Base-by-base conservation (phyloP, 805 yeast species). In the Zygotorulaspora danielsina region DNA sequence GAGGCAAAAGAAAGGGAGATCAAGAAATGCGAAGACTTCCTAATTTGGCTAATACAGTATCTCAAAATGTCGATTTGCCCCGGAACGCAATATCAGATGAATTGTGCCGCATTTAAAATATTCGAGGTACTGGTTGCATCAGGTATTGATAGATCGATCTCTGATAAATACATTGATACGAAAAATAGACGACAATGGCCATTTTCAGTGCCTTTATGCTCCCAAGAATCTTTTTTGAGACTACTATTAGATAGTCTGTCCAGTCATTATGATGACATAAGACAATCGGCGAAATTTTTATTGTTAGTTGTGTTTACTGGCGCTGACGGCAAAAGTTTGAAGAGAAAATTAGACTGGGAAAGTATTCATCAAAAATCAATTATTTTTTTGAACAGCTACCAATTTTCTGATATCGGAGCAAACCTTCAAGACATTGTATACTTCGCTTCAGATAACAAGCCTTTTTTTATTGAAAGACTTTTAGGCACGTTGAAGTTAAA, bases 371-470 rank as follows among this genome's bases (percentile, higher is more conserved):
- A 24, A 19, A 65, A 49, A 35, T 67, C 63, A 8, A 61, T 41
- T 53, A 65, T 39, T 36, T 65, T 63, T 57, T 64, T 59, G 78
- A 81, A 26, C 3, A 55, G 55, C 24, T 66, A 66, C 39, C 76
- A 88, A 38, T 76, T 71, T 42, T 80, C 84, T 32, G 96, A 88
- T 43, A 81, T 85, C 17, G 96, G 89, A 6, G 88, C 95, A 0
- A 73, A 79, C 27, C 65, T 80, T 11, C 64, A 83, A 19, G 76
- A 75, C 51, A 71, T 79, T 53, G 44, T 81, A 13, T 69, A 70
- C 34, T 47, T 50, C 41, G 52, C 70, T 41, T 60, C 66, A 35
- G 56, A 31, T 1, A 38, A 61, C 46, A 59, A 57, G 36, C 26
- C 35, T 1, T 40, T 31, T 17, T 69, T 63, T 31, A 50, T 72